Evolutionary conservation across 495 filamentous ascomycete species (phyloP), one percentile per base, ranked within the genome.

Genomic region (Platismatia glauca): DNA sequence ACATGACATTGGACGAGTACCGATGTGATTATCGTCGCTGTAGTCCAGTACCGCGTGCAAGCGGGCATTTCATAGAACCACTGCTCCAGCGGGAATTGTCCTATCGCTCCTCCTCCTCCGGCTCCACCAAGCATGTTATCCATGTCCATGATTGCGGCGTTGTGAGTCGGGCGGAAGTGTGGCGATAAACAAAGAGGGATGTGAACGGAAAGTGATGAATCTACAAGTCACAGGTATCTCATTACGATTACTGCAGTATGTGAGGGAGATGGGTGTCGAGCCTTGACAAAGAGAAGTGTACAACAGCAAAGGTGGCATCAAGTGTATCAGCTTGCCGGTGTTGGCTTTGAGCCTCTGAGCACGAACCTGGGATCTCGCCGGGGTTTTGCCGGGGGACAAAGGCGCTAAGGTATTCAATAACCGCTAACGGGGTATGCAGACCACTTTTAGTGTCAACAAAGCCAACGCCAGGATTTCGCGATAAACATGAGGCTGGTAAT

Each of bases 61-160:
- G 92, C 85, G 3, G 95, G 94, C 87, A 97, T 96, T 75, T 97
- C 93, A 75, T 87, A 96, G 76, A 96, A 96, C 93, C 94, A 97
- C 70, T 91, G 88, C 75, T 96, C 92, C 11, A 97, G 81, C 31
- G 91, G 93, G 68, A 94, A 89, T 64, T 88, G 86, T 63, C 81
- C 84, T 55, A 79, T 74, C 56, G 79, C 72, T 72, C 77, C 87
- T 75, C 75, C 81, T 75, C 75, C 81, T 55, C 70, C 73, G 46
- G 65, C 74, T 63, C 79, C 84, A 64, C 79, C 83, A 60, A 86
- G 79, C 75, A 88, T 82, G 64, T 84, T 83, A 64, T 88, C 87
- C 87, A 90, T 90, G 69, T 70, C 68, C 68, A 70, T 67, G 55
- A 37, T 65, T 29, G 41, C 20, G 57, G 55, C 52, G 48, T 62